Evolutionary conservation across 768 basidiomycete species (phyloP), one percentile per base, ranked within the genome.

Genomic region (Sporobolomyces roseus): DNA sequence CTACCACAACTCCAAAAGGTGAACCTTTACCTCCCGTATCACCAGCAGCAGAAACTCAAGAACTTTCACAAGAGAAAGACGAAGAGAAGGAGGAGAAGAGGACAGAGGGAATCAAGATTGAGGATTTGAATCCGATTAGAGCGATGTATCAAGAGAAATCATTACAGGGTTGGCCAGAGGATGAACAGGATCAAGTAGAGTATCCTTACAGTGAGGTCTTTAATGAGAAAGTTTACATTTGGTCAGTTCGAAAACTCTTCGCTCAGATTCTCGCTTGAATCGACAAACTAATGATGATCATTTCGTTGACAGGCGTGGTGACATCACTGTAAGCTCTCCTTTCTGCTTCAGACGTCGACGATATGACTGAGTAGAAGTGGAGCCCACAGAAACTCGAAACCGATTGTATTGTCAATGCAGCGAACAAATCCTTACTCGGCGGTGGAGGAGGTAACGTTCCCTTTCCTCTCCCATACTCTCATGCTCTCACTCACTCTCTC

Each of bases 341-440:
- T 29, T n/a, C n/a, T n/a, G n/a, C n/a, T n/a, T n/a, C n/a, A n/a
- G n/a, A n/a, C n/a, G n/a, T n/a, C n/a, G n/a, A n/a, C n/a, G n/a
- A n/a, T n/a, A n/a, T n/a, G n/a, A n/a, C n/a, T n/a, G n/a, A 12
- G 16, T 0, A 54, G 14, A 8, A 33, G 25, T 23, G 3, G 4
- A 16, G 25, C 5, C 13, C 17, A 17, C 61, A 71, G 70, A 61
- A 25, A 7, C 70, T 72, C 54, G 25, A 38, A 5, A 60, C 68
- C 45, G 71, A 72, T 54, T 65, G 63, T 45, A 72, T 72, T 60
- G 71, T 72, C 61, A 72, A 72, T 30, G 71, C 71, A 5, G 71
- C 71, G 25, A 72, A 72, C 64, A 68, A 63, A 45, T 49, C 66
- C 1, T 55, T 72, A 1, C 59, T 68, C 30, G 71, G 66, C 5